Conservation (phyloP, 2,329 filamentous ascomycete genomes). For the Aspergillus terreus region DNA sequence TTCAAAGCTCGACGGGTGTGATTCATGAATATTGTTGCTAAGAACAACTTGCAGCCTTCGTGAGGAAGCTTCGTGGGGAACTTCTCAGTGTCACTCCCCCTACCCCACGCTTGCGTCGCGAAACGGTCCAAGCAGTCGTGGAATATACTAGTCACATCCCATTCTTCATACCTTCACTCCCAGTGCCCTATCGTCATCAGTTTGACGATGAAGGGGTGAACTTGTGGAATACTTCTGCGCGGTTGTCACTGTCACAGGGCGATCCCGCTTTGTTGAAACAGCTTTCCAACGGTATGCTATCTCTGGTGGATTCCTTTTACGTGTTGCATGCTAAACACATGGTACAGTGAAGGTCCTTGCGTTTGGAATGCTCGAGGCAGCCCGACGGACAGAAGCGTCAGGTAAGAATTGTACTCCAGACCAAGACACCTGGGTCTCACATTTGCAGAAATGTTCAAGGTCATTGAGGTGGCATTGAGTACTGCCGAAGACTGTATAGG, state of each 20-base stretch:
- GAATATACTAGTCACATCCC: constrained; percentile 15
- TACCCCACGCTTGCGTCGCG: not conserved
- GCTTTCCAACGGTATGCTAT: constrained; percentile 16
- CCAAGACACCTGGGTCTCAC: not conserved
- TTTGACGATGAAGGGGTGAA: constrained; percentile 31
- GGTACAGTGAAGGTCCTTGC: constrained; percentile 54
- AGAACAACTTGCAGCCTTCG: constrained; percentile 20
- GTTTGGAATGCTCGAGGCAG: constrained; percentile 64
- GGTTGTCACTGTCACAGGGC: constrained; percentile 12
- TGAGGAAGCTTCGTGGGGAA: constrained; percentile 14
- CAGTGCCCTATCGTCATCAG: constrained; percentile 10
- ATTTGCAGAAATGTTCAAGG: constrained; percentile 46
- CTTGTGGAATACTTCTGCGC: constrained; percentile 38
- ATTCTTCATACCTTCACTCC: constrained; percentile 1
- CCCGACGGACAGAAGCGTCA: constrained; percentile 21
- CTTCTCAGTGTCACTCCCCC: constrained; percentile 4
- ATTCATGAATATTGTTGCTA: not conserved
- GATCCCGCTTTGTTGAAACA: constrained; percentile 7
- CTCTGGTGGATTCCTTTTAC: not conserved
- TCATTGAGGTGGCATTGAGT: constrained; percentile 66
- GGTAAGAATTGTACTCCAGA: constrained; percentile 6
- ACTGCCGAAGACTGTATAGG: constrained; percentile 61
- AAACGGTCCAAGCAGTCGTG: constrained; percentile 11
- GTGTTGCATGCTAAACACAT: not conserved
- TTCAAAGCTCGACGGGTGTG: too few relatives aligned